Evolutionary conservation across 2,329 filamentous ascomycete species (phyloP), one percentile per base, ranked within the genome.

Genomic region (Aspergillus intermedius): DNA sequence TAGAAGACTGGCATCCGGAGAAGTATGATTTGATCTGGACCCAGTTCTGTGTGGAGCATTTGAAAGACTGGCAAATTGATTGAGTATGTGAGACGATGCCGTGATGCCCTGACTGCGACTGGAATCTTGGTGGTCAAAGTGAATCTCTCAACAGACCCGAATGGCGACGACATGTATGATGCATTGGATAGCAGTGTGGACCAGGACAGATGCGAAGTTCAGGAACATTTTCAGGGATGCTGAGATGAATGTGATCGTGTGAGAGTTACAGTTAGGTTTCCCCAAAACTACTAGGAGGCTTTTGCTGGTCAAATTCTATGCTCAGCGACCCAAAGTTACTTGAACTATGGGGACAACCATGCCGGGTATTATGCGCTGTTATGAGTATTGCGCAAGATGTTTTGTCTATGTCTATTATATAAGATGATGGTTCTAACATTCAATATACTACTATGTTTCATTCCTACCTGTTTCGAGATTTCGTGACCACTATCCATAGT

Each of bases 41-140:
- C 46, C 91, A 96, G 68, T 95, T 91, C 90, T 96, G 90, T 67
- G 69, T 91, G 6, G 86, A 88, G 21, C 86, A 96, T 66, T 72
- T 95, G 47, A 89, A 80, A 0, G 89, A 95, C 63, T 69, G 68
- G 6, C 82, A 94, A 94, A 64, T 64, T 96, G 3, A 74, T 86
- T 1, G 72, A 71, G 2, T 95, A 84, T 60, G 68, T 96, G 13
- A 58, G 71, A 48, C 75, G 80, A 22, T 87, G 87, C 63, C 77
- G 76, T 43, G 57, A 66, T 0, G 74, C 73, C 0, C 59, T 86
- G 52, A 58, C 65, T 43, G 47, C 66, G 15, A 62, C 55, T 9
- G 74, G 73, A 1, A 60, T 75, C 42, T 80, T 91, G 13, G 77
- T 90, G 7, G 74, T 91, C 48, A 93, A 93, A 73, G 91, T 96